A percentile compares a stretch with the other conserved stretches of the same genome.
These are phyloP conservation scores for Selenicereus undatus DNA, from an alignment of 148 eudicot genomes.

Conservation along the genomic window DNA sequence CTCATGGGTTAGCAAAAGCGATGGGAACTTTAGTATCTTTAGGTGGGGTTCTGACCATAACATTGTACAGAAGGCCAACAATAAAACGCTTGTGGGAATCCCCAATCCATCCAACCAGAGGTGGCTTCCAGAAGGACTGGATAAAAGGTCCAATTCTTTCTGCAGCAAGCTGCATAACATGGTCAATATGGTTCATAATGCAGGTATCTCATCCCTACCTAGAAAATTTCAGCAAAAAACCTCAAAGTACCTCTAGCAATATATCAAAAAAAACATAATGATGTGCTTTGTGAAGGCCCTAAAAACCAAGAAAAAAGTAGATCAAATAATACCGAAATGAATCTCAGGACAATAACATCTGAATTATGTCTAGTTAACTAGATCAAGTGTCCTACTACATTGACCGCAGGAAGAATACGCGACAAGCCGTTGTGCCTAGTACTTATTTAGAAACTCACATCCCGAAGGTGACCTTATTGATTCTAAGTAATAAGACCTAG, in stretches of 20 bases:
- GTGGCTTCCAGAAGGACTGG: constrained; percentile 15
- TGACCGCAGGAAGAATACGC: too few species aligned
- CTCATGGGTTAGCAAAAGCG: constrained; percentile 34
- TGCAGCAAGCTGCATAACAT: constrained; percentile 36
- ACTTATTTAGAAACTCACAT: not conserved
- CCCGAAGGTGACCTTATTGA: not conserved
- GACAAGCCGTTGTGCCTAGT: too few species aligned
- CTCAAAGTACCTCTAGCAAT: not conserved
- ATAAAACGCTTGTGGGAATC: constrained; percentile 36
- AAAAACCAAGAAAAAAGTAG: not conserved
- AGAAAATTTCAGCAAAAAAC: not conserved
- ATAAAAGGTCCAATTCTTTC: constrained; percentile 22
- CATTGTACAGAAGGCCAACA: constrained; percentile 45
- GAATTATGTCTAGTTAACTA: too few species aligned
- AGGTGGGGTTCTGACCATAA: constrained; percentile 46
- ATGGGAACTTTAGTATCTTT: constrained; percentile 43
- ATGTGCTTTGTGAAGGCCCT: not conserved
- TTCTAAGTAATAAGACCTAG: not conserved
- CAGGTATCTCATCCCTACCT: constrained; percentile 30
- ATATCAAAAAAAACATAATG: not conserved
- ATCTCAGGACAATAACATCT: too few species aligned
- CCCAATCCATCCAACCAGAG: constrained; percentile 24
- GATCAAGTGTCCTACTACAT: too few species aligned
- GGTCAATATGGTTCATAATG: constrained; percentile 49
- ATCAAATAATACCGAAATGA: not conserved